Conservation (phyloP, 1,284 basidiomycete genomes). For the Puccinia polysora region DNA sequence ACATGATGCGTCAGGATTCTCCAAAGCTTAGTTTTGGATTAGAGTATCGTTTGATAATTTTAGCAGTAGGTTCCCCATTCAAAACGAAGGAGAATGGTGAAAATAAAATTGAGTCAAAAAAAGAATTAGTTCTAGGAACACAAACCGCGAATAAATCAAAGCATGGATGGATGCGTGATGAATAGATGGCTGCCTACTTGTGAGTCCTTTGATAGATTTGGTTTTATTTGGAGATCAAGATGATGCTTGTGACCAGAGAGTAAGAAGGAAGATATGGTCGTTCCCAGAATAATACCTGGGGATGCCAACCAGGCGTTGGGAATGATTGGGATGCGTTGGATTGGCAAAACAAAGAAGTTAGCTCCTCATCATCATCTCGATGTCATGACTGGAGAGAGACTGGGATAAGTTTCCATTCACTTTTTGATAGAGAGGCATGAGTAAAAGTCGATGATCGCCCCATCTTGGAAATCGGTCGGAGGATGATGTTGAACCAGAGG, state of each 20-base stretch:
- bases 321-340: neutral
- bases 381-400: neutral
- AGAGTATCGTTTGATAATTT: too few relatives aligned
- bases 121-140: neutral
- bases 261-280: slow-evolving; percentile 8
- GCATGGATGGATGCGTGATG: neutral
- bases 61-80: too few relatives aligned
- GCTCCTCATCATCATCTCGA: neutral
- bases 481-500: too few relatives aligned
- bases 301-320: neutral
- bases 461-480: slow-evolving; percentile 6
- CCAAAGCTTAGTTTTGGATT: slow-evolving; percentile 25
- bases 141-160: neutral
- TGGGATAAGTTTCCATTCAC: neutral
- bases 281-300: slow-evolving; percentile 11
- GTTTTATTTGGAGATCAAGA: slow-evolving; percentile 11
- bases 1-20: slow-evolving; percentile 33
- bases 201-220: slow-evolving; percentile 17
- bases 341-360: neutral
- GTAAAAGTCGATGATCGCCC: slow-evolving; percentile 8
- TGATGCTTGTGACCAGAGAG: slow-evolving; percentile 27
- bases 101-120: neutral
- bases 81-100: neutral
- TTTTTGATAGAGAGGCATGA: slow-evolving; percentile 25
- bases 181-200: slow-evolving; percentile 2